phyloP scores from a whole-genome alignment of 768 basidiomycete species.

The Leccinum longicurvipes region DNA sequence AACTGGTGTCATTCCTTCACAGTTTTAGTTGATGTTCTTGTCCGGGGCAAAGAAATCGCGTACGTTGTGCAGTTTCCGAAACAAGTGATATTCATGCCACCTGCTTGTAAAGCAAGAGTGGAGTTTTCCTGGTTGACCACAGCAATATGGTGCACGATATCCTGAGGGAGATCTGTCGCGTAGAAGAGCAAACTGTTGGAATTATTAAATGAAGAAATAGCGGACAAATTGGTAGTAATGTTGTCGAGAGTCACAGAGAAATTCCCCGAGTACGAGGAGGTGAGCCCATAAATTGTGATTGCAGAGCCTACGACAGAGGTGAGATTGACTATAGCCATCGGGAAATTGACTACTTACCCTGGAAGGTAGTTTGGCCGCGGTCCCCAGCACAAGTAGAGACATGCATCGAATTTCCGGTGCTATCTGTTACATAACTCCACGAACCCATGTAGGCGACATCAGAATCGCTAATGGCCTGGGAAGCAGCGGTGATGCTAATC shows the following conservation, averaged over 20 bases:
- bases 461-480: slow-evolving; percentile 41
- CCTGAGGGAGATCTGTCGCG: slow-evolving; percentile 56
- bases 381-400: slow-evolving; percentile 44
- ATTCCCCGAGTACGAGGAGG: slow-evolving; percentile 53
- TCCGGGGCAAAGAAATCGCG: slow-evolving; percentile 8
- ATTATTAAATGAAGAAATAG: slow-evolving; percentile 50
- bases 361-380: slow-evolving; percentile 40
- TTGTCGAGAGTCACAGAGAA: slow-evolving; percentile 60
- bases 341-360: slow-evolving; percentile 37
- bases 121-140: slow-evolving; percentile 56
- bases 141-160: slow-evolving; percentile 44
- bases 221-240: slow-evolving; percentile 44
- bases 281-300: slow-evolving; percentile 56
- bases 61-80: slow-evolving; percentile 35
- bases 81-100: slow-evolving; percentile 49
- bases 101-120: slow-evolving; percentile 46
- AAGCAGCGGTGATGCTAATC: slow-evolving; percentile 34
- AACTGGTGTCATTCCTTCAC: slow-evolving; percentile 16
- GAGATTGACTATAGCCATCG: not conserved
- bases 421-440: slow-evolving; percentile 47
- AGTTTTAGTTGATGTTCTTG: not conserved
- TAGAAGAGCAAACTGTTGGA: slow-evolving; percentile 59
- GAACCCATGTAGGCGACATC: slow-evolving; percentile 49
- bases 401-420: slow-evolving; percentile 29
- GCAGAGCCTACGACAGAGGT: slow-evolving; percentile 48